A percentile compares a stretch with the other conserved stretches of the same genome.
Evolutionary conservation across 2,329 filamentous ascomycete genomes (phyloP).

Genomic region (Aspergillus sp.): DNA sequence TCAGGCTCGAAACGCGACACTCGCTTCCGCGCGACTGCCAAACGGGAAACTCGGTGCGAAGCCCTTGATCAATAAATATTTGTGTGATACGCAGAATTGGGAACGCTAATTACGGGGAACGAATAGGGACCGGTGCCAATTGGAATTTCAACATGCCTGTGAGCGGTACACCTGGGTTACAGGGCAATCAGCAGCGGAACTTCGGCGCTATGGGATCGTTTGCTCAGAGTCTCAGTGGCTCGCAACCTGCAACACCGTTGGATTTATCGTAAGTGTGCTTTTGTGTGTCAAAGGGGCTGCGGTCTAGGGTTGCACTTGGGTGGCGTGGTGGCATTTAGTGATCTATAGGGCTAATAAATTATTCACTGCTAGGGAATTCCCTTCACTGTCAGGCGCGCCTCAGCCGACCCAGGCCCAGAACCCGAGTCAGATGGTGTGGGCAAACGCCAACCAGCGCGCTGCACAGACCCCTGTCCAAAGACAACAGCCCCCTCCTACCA

Average conservation of each 20-base stretch:
- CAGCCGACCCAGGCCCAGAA: constrained; percentile 47
- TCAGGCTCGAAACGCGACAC: constrained; percentile 39
- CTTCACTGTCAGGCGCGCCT: constrained; percentile 50
- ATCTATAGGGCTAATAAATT: constrained; percentile 2
- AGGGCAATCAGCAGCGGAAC: constrained; percentile 43
- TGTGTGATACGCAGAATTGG: constrained; percentile 1
- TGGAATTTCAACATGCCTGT: constrained; percentile 52
- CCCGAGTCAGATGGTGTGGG: constrained; percentile 48
- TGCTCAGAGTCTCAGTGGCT: constrained; percentile 48
- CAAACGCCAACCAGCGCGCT: constrained; percentile 48
- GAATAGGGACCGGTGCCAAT: constrained; percentile 45
- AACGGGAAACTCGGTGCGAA: constrained; percentile 48
- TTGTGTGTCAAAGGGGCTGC: neutral
- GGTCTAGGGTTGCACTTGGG: neutral
- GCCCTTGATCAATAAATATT: constrained; percentile 1
- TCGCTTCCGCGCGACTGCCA: constrained; percentile 43
- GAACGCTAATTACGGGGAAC: constrained; percentile 16
- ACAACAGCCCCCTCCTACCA: constrained; percentile 39
- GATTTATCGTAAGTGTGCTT: constrained; percentile 48
- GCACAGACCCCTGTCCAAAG: constrained; percentile 47
- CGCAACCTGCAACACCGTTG: constrained; percentile 46
- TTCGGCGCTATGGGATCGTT: constrained; percentile 47
- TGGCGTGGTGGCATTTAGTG: neutral
- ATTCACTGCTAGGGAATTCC: constrained; percentile 47
- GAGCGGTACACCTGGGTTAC: constrained; percentile 45